Evolutionary conservation across 495 filamentous ascomycete genomes (phyloP).

Genomic region (Trichocladium antarcticum): DNA sequence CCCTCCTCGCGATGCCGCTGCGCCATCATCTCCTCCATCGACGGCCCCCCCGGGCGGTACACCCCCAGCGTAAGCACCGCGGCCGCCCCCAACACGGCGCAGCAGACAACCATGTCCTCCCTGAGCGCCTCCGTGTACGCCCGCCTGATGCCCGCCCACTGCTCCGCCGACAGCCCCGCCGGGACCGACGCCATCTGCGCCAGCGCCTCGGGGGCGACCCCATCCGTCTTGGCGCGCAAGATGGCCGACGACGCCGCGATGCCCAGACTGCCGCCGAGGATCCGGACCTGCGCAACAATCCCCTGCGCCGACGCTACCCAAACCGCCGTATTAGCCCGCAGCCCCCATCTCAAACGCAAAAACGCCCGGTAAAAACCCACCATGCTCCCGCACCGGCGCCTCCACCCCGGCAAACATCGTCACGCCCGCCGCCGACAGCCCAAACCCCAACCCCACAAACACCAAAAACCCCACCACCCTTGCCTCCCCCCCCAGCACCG

Average conservation of each 20-base stretch:
- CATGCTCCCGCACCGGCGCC: slow-evolving; percentile 30
- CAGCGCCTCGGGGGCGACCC: slow-evolving; percentile 16
- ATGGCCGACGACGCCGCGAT: slow-evolving; percentile 41
- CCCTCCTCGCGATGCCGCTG: slow-evolving; percentile 15
- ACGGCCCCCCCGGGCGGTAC: slow-evolving; percentile 20
- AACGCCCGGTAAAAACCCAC: slow-evolving; percentile 18
- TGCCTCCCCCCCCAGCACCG: slow-evolving; percentile 23
- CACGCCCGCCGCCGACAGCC: slow-evolving; percentile 28
- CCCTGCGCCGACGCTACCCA: slow-evolving; percentile 41
- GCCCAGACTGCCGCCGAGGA: slow-evolving; percentile 44
- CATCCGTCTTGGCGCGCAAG: slow-evolving; percentile 22
- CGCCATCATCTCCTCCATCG: slow-evolving; percentile 16
- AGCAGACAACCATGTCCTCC: slow-evolving; percentile 31
- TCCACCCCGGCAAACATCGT: slow-evolving; percentile 28
- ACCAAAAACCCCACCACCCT: slow-evolving; percentile 35
- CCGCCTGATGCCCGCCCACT: slow-evolving; percentile 14
- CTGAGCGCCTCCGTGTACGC: slow-evolving; percentile 31
- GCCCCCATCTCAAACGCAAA: neutral
- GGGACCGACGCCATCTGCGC: slow-evolving; percentile 11
- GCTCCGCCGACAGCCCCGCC: slow-evolving; percentile 1
- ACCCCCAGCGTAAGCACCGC: slow-evolving; percentile 23
- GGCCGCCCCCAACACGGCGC: slow-evolving; percentile 25
- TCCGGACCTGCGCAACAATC: slow-evolving; percentile 40
- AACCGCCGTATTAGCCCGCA: neutral
- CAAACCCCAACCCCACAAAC: slow-evolving; percentile 39